Evolutionary conservation across 2,329 filamentous ascomycete species (phyloP), one percentile per base, ranked within the genome.

Genomic region (Grosmannia penicillata): DNA sequence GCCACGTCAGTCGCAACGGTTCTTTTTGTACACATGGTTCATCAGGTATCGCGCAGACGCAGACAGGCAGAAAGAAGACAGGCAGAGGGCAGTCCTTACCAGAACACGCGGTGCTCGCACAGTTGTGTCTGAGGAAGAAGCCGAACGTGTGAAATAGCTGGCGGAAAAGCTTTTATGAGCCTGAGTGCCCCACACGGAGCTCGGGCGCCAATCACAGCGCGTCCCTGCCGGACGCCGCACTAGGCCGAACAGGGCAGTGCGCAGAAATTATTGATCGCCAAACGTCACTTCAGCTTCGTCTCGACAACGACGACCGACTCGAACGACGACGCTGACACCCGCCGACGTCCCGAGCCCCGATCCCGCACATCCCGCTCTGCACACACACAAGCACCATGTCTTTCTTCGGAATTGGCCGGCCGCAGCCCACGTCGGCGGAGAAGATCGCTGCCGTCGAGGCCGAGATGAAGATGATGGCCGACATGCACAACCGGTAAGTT

Each of bases 381-480:
- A 25, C n/a, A 28, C 7, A 28, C 18, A n/a, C 23, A 22, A 10
- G 10, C 22, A 42, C 3, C 24, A 48, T 48, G 47, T 48, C 47
- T 14, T 46, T 48, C 51, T 56, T 59, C 43, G 56, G 56, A 21
- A 45, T 70, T 49, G 67, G 68, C 47, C 64, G 65, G 41, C 82
- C 84, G 45, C 85, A 95, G 66, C 82, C 87, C 58, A 82, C 85
- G 47, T 94, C 87, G 54, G 87, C 85, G 61, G 83, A 96, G 71
- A 98, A 96, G 74, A 91, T 98, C 60, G 82, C 84, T 53, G 83
- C 85, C 53, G 87, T 93, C 52, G 89, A 98, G 68, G 81, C 85
- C 50, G 93, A 98, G 68, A 85, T 96, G 63, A 91, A 95, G 65
- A 87, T 96, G 70, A 78, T 51, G 44, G 84, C 86, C 45, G 87